Percentiles rank a stretch among this genome's conserved stretches.
These are phyloP conservation scores for Citrus unshiu DNA, from an alignment of 345 rosid genomes.

Conservation along the genomic window DNA sequence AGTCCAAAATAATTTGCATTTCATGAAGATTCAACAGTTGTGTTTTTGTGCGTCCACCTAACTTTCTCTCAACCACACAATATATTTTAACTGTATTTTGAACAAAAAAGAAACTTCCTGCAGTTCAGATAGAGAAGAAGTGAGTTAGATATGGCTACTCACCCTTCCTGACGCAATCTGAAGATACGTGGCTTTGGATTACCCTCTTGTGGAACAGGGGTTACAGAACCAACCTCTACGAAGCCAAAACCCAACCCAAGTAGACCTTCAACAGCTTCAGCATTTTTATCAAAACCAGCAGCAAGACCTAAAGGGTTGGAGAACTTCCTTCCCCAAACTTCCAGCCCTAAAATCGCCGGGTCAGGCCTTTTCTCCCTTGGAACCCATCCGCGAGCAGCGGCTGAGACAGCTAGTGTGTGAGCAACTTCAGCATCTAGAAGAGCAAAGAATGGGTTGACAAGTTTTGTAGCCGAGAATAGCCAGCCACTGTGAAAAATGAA, in stretches of 20 bases:
- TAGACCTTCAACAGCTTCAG: slow-evolving; percentile 90
- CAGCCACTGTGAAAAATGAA: slow-evolving; percentile 65
- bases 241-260: slow-evolving; percentile 92
- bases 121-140: not conserved
- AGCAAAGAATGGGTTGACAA: slow-evolving; percentile 93
- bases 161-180: slow-evolving; percentile 82
- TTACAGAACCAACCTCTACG: slow-evolving; percentile 97
- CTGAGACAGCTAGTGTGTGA: slow-evolving; percentile 81
- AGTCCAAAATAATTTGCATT: not conserved
- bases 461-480: slow-evolving; percentile 87
- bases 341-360: slow-evolving; percentile 64
- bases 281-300: slow-evolving; percentile 99
- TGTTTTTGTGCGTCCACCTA: not conserved
- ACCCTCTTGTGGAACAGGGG: slow-evolving; percentile 97
- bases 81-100: not conserved
- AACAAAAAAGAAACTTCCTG: not conserved
- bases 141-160: slow-evolving; percentile 22
- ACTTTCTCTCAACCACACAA: slow-evolving; percentile 2
- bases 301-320: slow-evolving; percentile 96
- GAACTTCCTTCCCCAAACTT: slow-evolving; percentile 97
- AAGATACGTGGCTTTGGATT: slow-evolving; percentile 90
- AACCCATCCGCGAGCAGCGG: slow-evolving; percentile 96
- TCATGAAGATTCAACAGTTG: not conserved
- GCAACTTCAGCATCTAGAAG: slow-evolving; percentile 94
- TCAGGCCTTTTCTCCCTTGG: slow-evolving; percentile 96